phyloP scores from a whole-genome alignment of 192 early-diverging fungal genomes.

The Podila minutissima region DNA sequence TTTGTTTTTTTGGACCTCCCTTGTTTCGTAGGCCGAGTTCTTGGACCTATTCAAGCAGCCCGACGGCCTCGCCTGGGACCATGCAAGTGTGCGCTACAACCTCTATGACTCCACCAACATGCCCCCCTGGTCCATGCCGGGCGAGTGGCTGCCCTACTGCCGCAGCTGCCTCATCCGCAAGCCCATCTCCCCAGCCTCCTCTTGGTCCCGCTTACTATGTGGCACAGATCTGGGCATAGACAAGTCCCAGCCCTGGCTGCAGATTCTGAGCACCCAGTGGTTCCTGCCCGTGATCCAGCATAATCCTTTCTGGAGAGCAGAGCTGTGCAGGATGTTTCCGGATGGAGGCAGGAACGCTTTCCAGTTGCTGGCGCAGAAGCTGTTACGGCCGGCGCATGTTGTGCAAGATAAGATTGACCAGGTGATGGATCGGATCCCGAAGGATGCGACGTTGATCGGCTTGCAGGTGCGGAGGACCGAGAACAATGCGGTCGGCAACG shows the following conservation, averaged over 20 bases:
- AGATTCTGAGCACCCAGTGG: conserved; percentile 46
- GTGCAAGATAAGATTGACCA: conserved; percentile 41
- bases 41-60: conserved; percentile 37
- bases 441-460: conserved; percentile 28
- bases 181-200: conserved; percentile 30
- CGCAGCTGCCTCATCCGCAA: conserved; percentile 4
- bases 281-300: conserved; percentile 43
- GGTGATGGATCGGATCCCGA: conserved; percentile 27
- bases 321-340: conserved; percentile 41
- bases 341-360: conserved; percentile 31
- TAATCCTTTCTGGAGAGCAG: conserved; percentile 23
- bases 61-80: conserved; percentile 27
- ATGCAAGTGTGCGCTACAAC: neutral
- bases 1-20: neutral
- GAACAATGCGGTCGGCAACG: conserved; percentile 43
- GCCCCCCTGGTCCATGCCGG: neutral
- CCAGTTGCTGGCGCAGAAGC: conserved; percentile 10
- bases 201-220: conserved; percentile 37
- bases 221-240: conserved; percentile 17
- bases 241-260: neutral
- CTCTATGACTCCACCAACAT: neutral
- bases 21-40: conserved; percentile 41
- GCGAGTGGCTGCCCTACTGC: conserved; percentile 4
- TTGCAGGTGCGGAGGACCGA: conserved; percentile 44
- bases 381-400: conserved; percentile 15